phyloP scores from a whole-genome alignment of 2,329 filamentous ascomycete species.

The Fusarium verticillioides region DNA sequence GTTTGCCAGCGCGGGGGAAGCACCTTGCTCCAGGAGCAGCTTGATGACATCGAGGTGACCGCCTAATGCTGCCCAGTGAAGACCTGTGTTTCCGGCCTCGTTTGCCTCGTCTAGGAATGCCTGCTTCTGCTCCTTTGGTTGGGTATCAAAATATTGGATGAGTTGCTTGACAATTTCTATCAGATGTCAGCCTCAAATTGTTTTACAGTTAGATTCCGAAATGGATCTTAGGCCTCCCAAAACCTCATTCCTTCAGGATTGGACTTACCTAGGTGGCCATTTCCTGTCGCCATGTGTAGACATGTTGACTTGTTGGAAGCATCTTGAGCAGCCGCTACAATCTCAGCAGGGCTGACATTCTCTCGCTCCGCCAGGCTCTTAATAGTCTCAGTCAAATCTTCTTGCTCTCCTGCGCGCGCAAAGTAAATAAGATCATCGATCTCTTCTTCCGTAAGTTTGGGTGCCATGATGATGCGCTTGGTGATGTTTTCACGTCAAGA shows the following conservation, averaged over 20 bases:
- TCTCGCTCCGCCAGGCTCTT: slow-evolving; percentile 71
- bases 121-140: slow-evolving; percentile 55
- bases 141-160: slow-evolving; percentile 55
- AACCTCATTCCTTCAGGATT: rapidly evolving
- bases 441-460: slow-evolving; percentile 76
- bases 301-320: slow-evolving; percentile 77
- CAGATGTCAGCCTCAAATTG: slow-evolving; percentile 4
- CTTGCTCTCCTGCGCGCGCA: slow-evolving; percentile 79
- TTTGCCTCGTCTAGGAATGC: slow-evolving; percentile 77
- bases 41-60: slow-evolving; percentile 86
- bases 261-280: slow-evolving; percentile 80
- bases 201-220: rapidly evolving
- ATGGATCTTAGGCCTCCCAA: rapidly evolving
- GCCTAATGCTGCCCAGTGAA: slow-evolving; percentile 95
- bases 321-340: slow-evolving; percentile 78
- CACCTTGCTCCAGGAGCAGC: slow-evolving; percentile 78
- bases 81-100: slow-evolving; percentile 84
- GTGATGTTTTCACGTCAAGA: slow-evolving; percentile 25
- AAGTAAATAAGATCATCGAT: slow-evolving; percentile 94
- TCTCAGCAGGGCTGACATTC: slow-evolving; percentile 66
- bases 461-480: slow-evolving; percentile 54
- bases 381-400: slow-evolving; percentile 72
- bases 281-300: slow-evolving; percentile 92
- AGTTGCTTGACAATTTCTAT: slow-evolving; percentile 59
- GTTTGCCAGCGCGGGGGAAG: slow-evolving; percentile 82